phyloP scores from a whole-genome alignment of 495 filamentous ascomycete genomes.

The Neurospora pannonica region DNA sequence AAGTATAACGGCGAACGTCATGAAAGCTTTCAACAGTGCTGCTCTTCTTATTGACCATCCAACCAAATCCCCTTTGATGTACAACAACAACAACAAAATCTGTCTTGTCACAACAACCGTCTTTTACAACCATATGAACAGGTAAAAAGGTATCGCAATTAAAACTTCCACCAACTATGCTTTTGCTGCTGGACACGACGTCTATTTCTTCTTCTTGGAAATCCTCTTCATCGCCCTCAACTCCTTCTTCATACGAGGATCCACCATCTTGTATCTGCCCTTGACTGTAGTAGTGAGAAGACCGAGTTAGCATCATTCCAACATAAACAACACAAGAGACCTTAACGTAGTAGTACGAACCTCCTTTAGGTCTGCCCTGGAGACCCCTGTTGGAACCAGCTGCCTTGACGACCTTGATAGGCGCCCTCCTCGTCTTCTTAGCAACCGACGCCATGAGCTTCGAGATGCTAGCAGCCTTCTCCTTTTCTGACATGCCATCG shows the following conservation, averaged over 20 bases:
- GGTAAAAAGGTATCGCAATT: not conserved
- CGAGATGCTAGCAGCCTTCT: conserved; percentile 79
- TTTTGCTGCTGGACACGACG: not conserved
- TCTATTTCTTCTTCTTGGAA: conserved; percentile 31
- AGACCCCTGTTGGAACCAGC: conserved; percentile 77
- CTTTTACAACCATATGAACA: not conserved
- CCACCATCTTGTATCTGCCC: conserved; percentile 98
- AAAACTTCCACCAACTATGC: not conserved
- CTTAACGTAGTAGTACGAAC: not conserved
- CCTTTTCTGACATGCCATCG: conserved; percentile 84
- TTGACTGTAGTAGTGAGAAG: conserved; percentile 47
- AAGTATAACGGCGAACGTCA: not conserved
- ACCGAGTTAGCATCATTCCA: not conserved
- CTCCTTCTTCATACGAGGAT: conserved; percentile 97
- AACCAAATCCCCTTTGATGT: not conserved
- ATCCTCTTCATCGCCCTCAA: conserved; percentile 78
- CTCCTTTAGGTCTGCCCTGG: conserved; percentile 33
- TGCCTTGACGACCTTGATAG: conserved; percentile 86
- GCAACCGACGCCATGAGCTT: conserved; percentile 71
- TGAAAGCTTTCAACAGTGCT: not conserved
- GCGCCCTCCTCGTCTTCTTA: conserved; percentile 76
- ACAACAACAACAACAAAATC: not conserved
- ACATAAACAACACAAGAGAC: not conserved
- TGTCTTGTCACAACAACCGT: not conserved
- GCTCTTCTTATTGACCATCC: not conserved